Evolutionary conservation across 2,329 filamentous ascomycete species (phyloP), one percentile per base, ranked within the genome.

Genomic region (Aspergillus puulaauensis): DNA sequence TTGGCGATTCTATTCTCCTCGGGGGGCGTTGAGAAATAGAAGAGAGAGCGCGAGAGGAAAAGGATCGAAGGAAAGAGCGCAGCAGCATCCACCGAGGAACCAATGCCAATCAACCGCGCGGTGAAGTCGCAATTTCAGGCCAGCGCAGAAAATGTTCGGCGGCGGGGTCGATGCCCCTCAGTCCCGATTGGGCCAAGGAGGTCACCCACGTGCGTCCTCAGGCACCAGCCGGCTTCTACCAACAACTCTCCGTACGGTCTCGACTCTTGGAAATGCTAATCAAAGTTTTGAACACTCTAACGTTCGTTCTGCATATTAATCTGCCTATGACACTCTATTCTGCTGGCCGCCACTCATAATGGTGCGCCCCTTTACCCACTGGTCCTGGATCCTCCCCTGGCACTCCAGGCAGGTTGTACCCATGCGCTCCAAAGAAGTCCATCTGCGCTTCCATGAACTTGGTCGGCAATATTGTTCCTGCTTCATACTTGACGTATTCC

Each of bases 401-500:
- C 60, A 80, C 76, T 6, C 70, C 68, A 4, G 72, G 70, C 59
- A 73, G 73, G 67, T 89, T 85, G 68, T 83, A 90, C 75, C 82
- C 83, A 70, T 90, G 87, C 39, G 81, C 80, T 0, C 88, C 87
- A 68, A 90, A 90, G 66, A 86, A 89, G 67, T 90, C 87, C 69
- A 90, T 74, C 74, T 90, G 82, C 0, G 87, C 87, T 72, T 90
- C 87, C 75, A 87, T 86, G 67, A 90, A 90, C 56, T 83, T 81
- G 4, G 86, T 89, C 0, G 87, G 87, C 33, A 90, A 70, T 58
- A 82, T 80, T 3, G 80, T 83, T 15, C 82, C 82, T 1, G 80
- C 82, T 27, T 79, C 79, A 53, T 87, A 87, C 72, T 90, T 90
- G 64, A 87, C 73, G 65, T 88, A 90, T 63, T 90, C 88, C 53